phyloP scores from a whole-genome alignment of 2,329 filamentous ascomycete species.

The Diaporthe eres region DNA sequence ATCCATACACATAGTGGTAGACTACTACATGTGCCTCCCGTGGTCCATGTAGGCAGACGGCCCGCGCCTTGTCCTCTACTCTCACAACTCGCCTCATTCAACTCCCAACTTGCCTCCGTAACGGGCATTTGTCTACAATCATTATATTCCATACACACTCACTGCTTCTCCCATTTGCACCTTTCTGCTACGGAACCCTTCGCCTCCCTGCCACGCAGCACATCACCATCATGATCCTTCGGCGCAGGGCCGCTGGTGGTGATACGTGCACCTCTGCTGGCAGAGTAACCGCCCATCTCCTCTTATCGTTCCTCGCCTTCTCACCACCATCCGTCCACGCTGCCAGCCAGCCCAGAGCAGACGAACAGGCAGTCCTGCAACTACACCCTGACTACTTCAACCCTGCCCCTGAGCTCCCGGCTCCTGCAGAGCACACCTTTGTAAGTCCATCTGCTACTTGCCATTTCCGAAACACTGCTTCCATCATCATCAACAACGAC shows the following conservation, averaged over 20 bases:
- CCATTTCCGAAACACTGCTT: slow-evolving; percentile 9
- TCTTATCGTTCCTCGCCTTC: slow-evolving; percentile 78
- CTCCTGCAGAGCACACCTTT: slow-evolving; percentile 70
- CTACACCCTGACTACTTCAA: slow-evolving; percentile 54
- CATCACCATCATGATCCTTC: slow-evolving; percentile 47
- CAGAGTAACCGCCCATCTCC: slow-evolving; percentile 73
- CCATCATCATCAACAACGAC: not conserved
- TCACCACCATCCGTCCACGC: slow-evolving; percentile 58
- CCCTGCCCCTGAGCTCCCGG: slow-evolving; percentile 58
- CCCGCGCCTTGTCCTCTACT: not conserved
- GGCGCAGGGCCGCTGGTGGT: slow-evolving; percentile 46
- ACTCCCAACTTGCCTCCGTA: not conserved
- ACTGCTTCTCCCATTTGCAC: not conserved
- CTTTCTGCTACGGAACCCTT: not conserved
- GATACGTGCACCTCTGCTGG: slow-evolving; percentile 67
- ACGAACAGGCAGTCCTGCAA: slow-evolving; percentile 61
- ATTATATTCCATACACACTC: not conserved
- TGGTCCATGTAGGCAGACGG: slow-evolving; percentile 4
- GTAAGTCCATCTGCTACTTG: slow-evolving; percentile 49
- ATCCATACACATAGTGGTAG: slow-evolving; percentile 16
- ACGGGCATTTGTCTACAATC: not conserved
- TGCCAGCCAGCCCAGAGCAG: slow-evolving; percentile 47
- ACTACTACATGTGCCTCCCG: slow-evolving; percentile 26
- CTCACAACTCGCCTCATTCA: slow-evolving; percentile 3
- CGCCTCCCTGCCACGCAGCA: not conserved